Conservation (phyloP, 768 basidiomycete genomes). For the Boletellus ananas region DNA sequence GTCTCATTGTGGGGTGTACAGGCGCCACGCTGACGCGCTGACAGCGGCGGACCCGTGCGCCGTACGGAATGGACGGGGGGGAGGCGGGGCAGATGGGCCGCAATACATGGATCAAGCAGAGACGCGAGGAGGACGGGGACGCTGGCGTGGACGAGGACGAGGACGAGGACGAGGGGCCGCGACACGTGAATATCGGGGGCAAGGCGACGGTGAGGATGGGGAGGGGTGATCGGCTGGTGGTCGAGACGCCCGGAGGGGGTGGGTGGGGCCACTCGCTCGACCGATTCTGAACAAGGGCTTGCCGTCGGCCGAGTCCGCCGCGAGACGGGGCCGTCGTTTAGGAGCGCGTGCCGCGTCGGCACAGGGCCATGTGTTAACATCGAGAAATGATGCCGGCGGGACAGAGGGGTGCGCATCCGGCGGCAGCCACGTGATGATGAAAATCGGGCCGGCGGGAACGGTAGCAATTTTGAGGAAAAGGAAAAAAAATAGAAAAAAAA, state of each 20-base stretch:
- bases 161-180: conserved; percentile 31
- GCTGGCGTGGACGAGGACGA: conserved; percentile 36
- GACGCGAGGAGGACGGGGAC: conserved; percentile 67
- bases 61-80: conserved; percentile 85
- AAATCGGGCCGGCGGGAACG: too few relatives aligned
- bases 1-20: background rate
- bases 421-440: too few relatives aligned
- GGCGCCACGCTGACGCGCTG: background rate
- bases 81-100: conserved; percentile 64
- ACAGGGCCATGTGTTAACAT: too few relatives aligned
- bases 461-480: too few relatives aligned
- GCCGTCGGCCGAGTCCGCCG: too few relatives aligned
- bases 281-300: background rate
- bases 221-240: conserved; percentile 73
- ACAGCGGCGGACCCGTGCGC: conserved; percentile 78
- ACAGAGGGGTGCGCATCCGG: too few relatives aligned
- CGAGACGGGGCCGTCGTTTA: too few relatives aligned
- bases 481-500: too few relatives aligned
- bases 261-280: conserved; percentile 64
- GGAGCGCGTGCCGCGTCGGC: too few relatives aligned
- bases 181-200: conserved; percentile 83
- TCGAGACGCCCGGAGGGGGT: conserved; percentile 90
- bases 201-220: conserved; percentile 88
- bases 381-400: too few relatives aligned
- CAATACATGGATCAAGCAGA: conserved; percentile 84